A percentile compares a stretch with the other conserved stretches of the same genome.
Evolutionary conservation across 2,329 filamentous ascomycete genomes (phyloP).

Genomic region (Arachnopeziza araneosa): DNA sequence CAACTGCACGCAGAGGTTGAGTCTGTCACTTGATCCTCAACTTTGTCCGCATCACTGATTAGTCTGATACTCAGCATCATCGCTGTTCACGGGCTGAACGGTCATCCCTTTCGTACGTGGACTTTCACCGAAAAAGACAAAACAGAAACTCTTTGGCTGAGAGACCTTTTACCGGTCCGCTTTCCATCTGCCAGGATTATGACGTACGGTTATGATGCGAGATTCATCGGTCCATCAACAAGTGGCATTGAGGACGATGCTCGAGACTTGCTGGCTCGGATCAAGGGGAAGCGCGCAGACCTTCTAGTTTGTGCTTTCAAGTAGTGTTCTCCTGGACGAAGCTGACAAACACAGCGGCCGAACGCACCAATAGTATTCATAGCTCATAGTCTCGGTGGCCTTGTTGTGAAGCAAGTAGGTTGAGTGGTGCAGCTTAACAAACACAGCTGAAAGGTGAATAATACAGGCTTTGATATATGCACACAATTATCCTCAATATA

Average conservation of each 20-base stretch:
- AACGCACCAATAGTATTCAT: constrained; percentile 32
- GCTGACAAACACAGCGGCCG: constrained; percentile 2
- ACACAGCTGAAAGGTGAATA: background rate
- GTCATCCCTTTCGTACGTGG: background rate
- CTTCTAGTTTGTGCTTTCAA: too few relatives aligned
- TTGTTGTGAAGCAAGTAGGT: constrained; percentile 31
- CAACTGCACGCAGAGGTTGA: too few relatives aligned
- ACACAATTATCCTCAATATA: background rate
- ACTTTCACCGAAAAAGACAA: background rate
- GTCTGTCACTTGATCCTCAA: too few relatives aligned
- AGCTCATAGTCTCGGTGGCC: constrained; percentile 36
- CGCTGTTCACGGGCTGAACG: background rate
- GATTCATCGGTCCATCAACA: background rate
- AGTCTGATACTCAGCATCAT: too few relatives aligned
- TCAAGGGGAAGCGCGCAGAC: too few relatives aligned
- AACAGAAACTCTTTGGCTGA: background rate
- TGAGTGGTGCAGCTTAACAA: too few relatives aligned
- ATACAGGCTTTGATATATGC: background rate
- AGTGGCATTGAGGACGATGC: background rate
- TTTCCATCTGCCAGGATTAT: constrained; percentile 25
- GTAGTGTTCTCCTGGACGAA: too few relatives aligned
- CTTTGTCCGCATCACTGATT: too few relatives aligned
- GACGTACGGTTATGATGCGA: background rate
- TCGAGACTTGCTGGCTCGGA: background rate
- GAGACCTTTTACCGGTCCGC: constrained; percentile 25